A percentile compares a stretch with the other conserved stretches of the same genome.
Conservation (phyloP, 352 stramenopile species). For the Globisporangium yorkense region DNA sequence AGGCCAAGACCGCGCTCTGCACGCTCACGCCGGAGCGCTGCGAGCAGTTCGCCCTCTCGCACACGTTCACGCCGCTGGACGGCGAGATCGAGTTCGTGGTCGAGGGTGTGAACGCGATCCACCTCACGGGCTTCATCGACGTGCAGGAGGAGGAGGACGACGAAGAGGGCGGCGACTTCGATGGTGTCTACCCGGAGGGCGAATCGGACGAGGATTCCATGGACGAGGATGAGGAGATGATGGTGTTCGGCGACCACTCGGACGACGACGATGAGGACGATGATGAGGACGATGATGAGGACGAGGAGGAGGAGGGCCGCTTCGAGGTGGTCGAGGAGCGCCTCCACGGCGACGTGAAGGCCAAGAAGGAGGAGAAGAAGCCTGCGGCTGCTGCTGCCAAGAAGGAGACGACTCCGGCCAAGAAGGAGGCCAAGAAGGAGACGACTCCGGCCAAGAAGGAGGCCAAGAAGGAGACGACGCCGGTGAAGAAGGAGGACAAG, state of each 20-base stretch:
- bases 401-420: slow-evolving; percentile 22
- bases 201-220: slow-evolving; percentile 38
- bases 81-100: slow-evolving; percentile 62
- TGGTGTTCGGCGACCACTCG: slow-evolving; percentile 49
- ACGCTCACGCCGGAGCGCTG: slow-evolving; percentile 50
- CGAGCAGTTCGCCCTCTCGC: slow-evolving; percentile 72
- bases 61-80: slow-evolving; percentile 75
- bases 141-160: slow-evolving; percentile 71
- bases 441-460: slow-evolving; percentile 26
- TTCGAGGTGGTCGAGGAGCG: slow-evolving; percentile 80
- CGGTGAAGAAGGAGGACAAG: slow-evolving; percentile 26
- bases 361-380: slow-evolving; percentile 17
- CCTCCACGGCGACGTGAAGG: slow-evolving; percentile 39
- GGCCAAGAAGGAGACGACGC: slow-evolving; percentile 21
- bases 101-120: slow-evolving; percentile 71
- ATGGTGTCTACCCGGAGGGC: slow-evolving; percentile 28
- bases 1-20: slow-evolving; percentile 68
- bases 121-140: slow-evolving; percentile 79
- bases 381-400: slow-evolving; percentile 12
- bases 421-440: slow-evolving; percentile 23
- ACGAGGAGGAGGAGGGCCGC: slow-evolving; percentile 25
- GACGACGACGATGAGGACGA: slow-evolving; percentile 41
- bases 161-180: slow-evolving; percentile 34
- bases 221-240: slow-evolving; percentile 45
- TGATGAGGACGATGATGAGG: slow-evolving; percentile 35